Evolutionary conservation across 2,329 filamentous ascomycete species (phyloP), one percentile per base, ranked within the genome.

Genomic region (Corynespora cassiicola): DNA sequence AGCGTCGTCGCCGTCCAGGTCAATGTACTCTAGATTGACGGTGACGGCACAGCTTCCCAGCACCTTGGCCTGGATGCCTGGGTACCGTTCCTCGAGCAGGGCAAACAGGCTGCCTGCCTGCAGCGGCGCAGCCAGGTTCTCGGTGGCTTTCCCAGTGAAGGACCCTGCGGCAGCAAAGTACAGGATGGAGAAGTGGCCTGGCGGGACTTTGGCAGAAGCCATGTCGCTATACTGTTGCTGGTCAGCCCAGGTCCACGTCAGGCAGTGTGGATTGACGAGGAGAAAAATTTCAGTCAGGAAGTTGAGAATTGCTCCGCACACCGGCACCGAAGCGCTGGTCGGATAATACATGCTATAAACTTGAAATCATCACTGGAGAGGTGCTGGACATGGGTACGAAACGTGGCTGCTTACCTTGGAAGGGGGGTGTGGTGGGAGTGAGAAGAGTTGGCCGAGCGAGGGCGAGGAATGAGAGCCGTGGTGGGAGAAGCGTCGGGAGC

Each of bases 141-240:
- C 88, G 45, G 75, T 73, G 43, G 84, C 77, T 59, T 82, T 87
- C n/a, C 75, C 74, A 1, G 88, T 90, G 65, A 80, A 88, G 20
- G 85, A 85, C 40, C 80, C 78, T 10, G 88, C 87, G 46, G 82
- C 80, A 41, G 88, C 89, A 70, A 95, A 95, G 71, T 92, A 95
- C 38, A 94, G 80, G 29, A 95, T 73, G 40, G 79, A 87, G 72
- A 94, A 95, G 51, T 88, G 79, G n/a, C 79, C 84, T 27, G 72
- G 50, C 1, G 82, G 80, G 8, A 79, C 68, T 45, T 76, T 79
- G 0, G 75, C 34, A 26, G 61, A 43, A 20, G 66, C 57, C 72
- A 74, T 74, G 27, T 16, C 46, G 28, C 14, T 28, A 22, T 41
- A 18, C 44, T 52, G 36, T 12, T 5, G 15, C 15, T 17, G 21